These are phyloP conservation scores for Senna siamea DNA, from an alignment of 306 rosid genomes.

Conservation along the genomic window DNA sequence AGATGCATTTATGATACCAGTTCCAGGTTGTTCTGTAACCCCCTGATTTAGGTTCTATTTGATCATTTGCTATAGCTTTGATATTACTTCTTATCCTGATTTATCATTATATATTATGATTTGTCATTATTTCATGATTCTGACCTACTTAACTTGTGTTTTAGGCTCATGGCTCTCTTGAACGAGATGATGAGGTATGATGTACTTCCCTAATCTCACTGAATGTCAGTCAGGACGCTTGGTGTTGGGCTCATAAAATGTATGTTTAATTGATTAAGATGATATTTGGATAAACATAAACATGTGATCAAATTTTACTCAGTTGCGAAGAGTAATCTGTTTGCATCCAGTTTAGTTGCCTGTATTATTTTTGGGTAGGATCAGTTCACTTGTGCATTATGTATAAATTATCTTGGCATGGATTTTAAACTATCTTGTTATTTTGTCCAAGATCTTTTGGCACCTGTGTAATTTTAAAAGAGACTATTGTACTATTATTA, in stretches of 20 bases:
- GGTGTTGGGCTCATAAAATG: slow-evolving; percentile 23
- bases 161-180: slow-evolving; percentile 95
- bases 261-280: neutral
- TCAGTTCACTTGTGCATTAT: neutral
- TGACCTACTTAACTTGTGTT: slow-evolving; percentile 39
- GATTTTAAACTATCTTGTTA: no score
- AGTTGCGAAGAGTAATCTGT: neutral
- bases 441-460: neutral
- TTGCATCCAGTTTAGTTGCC: neutral
- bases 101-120: slow-evolving; percentile 15
- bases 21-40: slow-evolving; percentile 13
- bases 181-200: slow-evolving; percentile 94
- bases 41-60: slow-evolving; percentile 2
- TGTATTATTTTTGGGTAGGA: slow-evolving; percentile 11
- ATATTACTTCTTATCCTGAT: slow-evolving; percentile 14
- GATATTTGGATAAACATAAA: slow-evolving; percentile 9
- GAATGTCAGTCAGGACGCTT: slow-evolving; percentile 14
- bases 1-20: slow-evolving; percentile 23
- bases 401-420: neutral
- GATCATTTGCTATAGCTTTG: slow-evolving; percentile 19
- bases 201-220: slow-evolving; percentile 20
- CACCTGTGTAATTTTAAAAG: neutral
- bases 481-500: neutral
- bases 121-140: slow-evolving; percentile 15
- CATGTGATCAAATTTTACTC: neutral